Evolutionary conservation across 169 alveolate genomes (phyloP).

Genomic region (Cryptosporidium canis): DNA sequence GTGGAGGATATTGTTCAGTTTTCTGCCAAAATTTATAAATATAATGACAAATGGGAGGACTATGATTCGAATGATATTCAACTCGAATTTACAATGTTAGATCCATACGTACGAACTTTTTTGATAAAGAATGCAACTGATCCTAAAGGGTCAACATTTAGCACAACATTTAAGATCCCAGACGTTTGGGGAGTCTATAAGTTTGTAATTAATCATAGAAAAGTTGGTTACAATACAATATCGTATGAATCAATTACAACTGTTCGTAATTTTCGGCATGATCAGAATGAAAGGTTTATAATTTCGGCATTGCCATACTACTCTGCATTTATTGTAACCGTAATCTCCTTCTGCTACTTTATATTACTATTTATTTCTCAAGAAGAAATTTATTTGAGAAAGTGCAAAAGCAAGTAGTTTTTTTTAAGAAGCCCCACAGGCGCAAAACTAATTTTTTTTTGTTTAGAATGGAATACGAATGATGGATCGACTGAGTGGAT

Average conservation of each 20-base stretch:
- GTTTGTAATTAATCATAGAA: conserved; percentile 59
- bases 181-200: conserved; percentile 65
- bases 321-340: conserved; percentile 19
- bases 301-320: conserved; percentile 61
- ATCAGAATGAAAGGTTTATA: conserved; percentile 51
- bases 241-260: conserved; percentile 49
- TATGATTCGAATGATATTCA: conserved; percentile 37
- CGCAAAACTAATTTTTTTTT: not conserved
- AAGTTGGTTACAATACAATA: conserved; percentile 28
- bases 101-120: conserved; percentile 38
- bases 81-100: conserved; percentile 65
- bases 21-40: conserved; percentile 46
- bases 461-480: not conserved
- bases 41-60: conserved; percentile 27
- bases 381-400: not conserved
- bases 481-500: conserved; percentile 36
- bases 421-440: not conserved
- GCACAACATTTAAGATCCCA: conserved; percentile 33
- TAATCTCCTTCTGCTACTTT: conserved; percentile 20
- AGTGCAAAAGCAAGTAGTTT: not conserved
- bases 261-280: conserved; percentile 51
- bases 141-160: not conserved
- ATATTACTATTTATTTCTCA: not conserved
- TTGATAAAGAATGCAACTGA: not conserved
- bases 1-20: conserved; percentile 44